Base-by-base conservation (phyloP, 1,284 basidiomycete species). In the Inonotus obliquus region DNA sequence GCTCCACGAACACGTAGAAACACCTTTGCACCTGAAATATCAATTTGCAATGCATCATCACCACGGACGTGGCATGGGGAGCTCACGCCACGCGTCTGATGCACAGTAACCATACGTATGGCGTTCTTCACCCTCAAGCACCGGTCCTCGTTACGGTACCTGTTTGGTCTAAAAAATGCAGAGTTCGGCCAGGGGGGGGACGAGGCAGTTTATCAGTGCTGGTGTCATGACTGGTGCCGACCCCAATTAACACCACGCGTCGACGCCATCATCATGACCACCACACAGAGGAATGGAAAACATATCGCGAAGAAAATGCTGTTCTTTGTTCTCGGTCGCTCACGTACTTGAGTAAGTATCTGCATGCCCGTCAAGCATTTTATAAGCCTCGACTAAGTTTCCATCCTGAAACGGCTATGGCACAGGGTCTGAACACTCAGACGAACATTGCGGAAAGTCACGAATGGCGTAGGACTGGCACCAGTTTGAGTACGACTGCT, bases 271-370 rank as follows among this genome's bases (percentile, higher is more conserved):
- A n/a, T 41, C 68, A 14, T 51, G n/a, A n/a, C n/a, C 74, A 59
- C 69, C 61, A 38, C 47, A 32, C 57, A 17, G 74, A 57, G 4
- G 79, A 81, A 41, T 70, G 79, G 0, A 86, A 86, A 0, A 85
- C 84, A 19, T 98, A 96, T 75, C 85, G 94, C 32, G 96, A 99
- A 71, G 96, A 98, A 70, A 96, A 98, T 68, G 94, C 98, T 0
- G 77, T 99, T 2, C 83, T 97, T 17, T 87, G 90, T 27, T 77
- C 99, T 14, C 96, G 99, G 74, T 83, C 98, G 1, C 80, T 99
- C 0, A 96, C 97, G 6, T 99, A 99, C 70, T 80, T 99, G 23
- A 95, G 92, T 76, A 99, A 99, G 74, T 99, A 99, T 72, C 94
- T 96, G 0, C 96, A 99, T 74, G 96, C 98, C 2, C 82, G 96